Base-by-base conservation (phyloP, 768 basidiomycete species). In the Mycena alexandri region DNA sequence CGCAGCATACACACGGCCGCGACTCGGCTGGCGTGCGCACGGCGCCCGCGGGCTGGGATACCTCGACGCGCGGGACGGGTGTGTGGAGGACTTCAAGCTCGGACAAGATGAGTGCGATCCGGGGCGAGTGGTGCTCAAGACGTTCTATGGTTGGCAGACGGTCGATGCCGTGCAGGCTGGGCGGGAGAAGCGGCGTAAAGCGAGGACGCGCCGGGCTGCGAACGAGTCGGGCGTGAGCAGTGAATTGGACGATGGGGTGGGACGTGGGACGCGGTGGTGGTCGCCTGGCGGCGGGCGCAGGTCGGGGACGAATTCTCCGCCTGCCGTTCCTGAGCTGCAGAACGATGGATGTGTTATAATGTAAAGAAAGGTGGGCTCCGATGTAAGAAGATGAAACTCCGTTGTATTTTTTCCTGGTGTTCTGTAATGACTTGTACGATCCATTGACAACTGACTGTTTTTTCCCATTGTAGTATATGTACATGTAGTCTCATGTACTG, bases 81-180 rank as follows among this genome's bases (percentile, higher is more conserved):
- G 85, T 70, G 80, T 82, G 8, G 90, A 92, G 68, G 86, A 87
- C 42, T 78, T 92, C 63, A 88, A 86, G 76, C 78, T 88, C 11
- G 91, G 90, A 50, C 90, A 93, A 79, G 91, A 94, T 76, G 94
- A 96, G 76, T 93, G 93, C 74, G 93, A 95, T 69, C 84, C 86
- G 72, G 78, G 73, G 73, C 82, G 90, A 25, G 89, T 95, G 25
- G 90, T 93, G 56, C 75, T 95, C 70, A 94, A 94, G 85, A 89
- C 91, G 25, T 96, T 94, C 77, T 91, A 92, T 77, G 89, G 90
- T 54, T 94, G 92, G 92, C 92, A 94, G 82, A 91, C 87, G 12
- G 93, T 95, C 42, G 94, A 95, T 75, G 87, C 89, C 0, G 93
- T 94, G 53, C 84, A 84, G 65, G 80, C 84, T 38, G 85, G 84